phyloP scores from a whole-genome alignment of 257 asterid genomes.

The Paulownia fortunei region DNA sequence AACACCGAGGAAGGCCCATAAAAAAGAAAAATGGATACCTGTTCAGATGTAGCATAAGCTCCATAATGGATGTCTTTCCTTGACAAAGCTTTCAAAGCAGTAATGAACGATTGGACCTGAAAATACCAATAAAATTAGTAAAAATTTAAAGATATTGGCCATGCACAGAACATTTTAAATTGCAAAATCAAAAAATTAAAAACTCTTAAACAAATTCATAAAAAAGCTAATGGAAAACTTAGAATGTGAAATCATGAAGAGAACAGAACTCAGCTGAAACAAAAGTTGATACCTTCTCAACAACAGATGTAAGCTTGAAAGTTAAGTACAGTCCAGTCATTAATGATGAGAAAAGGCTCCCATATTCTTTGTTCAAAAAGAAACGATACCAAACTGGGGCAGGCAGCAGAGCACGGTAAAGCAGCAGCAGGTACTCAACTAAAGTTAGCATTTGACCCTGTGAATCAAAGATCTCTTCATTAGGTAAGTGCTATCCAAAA shows the following conservation, averaged over 20 bases:
- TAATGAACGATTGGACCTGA: slow-evolving; percentile 72
- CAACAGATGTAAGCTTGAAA: slow-evolving; percentile 90
- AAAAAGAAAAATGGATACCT: slow-evolving; percentile 48
- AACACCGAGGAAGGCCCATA: not conserved
- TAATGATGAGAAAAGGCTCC: slow-evolving; percentile 88
- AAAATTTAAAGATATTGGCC: not conserved
- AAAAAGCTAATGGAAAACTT: slow-evolving; percentile 6
- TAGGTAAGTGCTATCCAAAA: slow-evolving; percentile 17
- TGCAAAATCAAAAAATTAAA: not conserved
- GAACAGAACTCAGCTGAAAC: slow-evolving; percentile 17
- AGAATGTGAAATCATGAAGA: slow-evolving; percentile 11
- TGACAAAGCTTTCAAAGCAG: slow-evolving; percentile 74
- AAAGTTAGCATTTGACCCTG: slow-evolving; percentile 91
- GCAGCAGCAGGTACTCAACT: slow-evolving; percentile 76
- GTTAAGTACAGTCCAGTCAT: slow-evolving; percentile 88
- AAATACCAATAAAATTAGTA: slow-evolving; percentile 26
- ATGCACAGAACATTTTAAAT: not conserved
- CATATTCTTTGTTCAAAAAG: slow-evolving; percentile 91
- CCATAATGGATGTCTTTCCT: slow-evolving; percentile 83
- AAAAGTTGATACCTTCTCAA: slow-evolving; percentile 71
- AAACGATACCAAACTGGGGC: slow-evolving; percentile 96
- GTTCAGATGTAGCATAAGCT: slow-evolving; percentile 84
- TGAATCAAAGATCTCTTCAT: slow-evolving; percentile 20
- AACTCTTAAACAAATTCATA: not conserved
- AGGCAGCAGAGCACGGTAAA: slow-evolving; percentile 88